Percentiles rank a stretch among this genome's conserved stretches.
phyloP scores from a whole-genome alignment of 495 filamentous ascomycete genomes.

The Xanthoparmelia taractica region DNA sequence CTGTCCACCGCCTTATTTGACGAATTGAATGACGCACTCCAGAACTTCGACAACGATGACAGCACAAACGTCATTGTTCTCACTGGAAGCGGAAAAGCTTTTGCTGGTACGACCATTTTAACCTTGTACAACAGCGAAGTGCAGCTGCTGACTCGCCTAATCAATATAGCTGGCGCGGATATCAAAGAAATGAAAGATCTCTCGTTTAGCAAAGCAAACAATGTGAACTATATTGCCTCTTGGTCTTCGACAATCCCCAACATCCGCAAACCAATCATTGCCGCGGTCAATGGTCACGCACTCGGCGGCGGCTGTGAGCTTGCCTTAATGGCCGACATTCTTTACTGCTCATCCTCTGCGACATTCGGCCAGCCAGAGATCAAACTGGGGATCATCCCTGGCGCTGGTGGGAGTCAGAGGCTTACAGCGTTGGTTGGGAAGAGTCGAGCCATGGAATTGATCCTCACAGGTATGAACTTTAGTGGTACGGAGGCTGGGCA shows the following conservation, averaged over 20 bases:
- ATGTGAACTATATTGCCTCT: conserved; percentile 78
- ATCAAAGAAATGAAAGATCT: conserved; percentile 97
- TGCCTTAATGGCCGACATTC: conserved; percentile 92
- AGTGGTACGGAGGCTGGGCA: conserved; percentile 70
- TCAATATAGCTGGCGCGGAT: conserved; percentile 69
- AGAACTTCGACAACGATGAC: conserved; percentile 59
- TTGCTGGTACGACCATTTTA: conserved; percentile 50
- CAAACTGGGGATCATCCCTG: conserved; percentile 85
- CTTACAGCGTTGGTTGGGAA: conserved; percentile 84
- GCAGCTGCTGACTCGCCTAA: conserved; percentile 9
- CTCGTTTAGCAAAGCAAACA: conserved; percentile 79
- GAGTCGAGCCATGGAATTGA: conserved; percentile 84
- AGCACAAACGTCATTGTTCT: conserved; percentile 70
- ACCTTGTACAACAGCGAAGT: not conserved
- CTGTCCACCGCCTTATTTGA: conserved; percentile 77
- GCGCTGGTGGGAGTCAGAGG: conserved; percentile 86
- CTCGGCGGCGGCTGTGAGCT: conserved; percentile 94
- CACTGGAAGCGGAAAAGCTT: conserved; percentile 79
- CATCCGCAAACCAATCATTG: conserved; percentile 87
- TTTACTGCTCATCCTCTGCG: conserved; percentile 77
- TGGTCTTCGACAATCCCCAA: conserved; percentile 77
- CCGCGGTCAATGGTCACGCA: conserved; percentile 88
- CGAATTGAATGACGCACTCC: conserved; percentile 81
- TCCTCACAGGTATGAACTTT: conserved; percentile 80
- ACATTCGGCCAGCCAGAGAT: conserved; percentile 96